phyloP scores from a whole-genome alignment of 495 filamentous ascomycete species.

The Trichocladium antarcticum region DNA sequence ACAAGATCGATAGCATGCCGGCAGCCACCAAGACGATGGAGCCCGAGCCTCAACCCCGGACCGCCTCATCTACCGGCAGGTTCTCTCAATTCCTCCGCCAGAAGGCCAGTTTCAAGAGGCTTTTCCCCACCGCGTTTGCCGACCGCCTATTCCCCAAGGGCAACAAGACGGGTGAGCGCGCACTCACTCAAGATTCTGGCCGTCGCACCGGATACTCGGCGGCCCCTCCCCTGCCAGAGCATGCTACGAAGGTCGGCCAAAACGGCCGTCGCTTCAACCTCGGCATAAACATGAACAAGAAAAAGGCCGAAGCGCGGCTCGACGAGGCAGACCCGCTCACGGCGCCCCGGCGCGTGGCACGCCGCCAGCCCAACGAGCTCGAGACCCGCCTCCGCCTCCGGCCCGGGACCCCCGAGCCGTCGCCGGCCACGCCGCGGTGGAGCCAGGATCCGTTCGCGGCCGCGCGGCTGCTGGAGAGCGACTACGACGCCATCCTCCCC shows the following conservation, averaged over 20 bases:
- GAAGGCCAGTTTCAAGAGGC: too few species aligned
- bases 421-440: not conserved
- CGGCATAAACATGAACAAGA: too few species aligned
- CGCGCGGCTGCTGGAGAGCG: conserved; percentile 7
- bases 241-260: too few species aligned
- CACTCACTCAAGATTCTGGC: conserved; percentile 31
- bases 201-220: too few species aligned
- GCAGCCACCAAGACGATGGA: conserved; percentile 13
- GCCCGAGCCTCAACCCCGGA: not conserved
- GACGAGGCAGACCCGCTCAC: conserved; percentile 31
- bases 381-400: conserved; percentile 11
- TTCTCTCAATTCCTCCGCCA: too few species aligned
- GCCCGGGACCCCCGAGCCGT: not conserved
- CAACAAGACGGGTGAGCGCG: not conserved
- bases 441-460: conserved; percentile 10
- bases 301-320: too few species aligned
- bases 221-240: too few species aligned
- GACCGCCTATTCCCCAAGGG: too few species aligned
- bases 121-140: too few species aligned
- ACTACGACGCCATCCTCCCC: not conserved
- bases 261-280: too few species aligned
- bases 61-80: not conserved
- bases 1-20: conserved; percentile 25
- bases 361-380: conserved; percentile 7
- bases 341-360: conserved; percentile 5